Conservation (phyloP, 805 yeast genomes). For the Saccharomyces cerevisiae region DNA sequence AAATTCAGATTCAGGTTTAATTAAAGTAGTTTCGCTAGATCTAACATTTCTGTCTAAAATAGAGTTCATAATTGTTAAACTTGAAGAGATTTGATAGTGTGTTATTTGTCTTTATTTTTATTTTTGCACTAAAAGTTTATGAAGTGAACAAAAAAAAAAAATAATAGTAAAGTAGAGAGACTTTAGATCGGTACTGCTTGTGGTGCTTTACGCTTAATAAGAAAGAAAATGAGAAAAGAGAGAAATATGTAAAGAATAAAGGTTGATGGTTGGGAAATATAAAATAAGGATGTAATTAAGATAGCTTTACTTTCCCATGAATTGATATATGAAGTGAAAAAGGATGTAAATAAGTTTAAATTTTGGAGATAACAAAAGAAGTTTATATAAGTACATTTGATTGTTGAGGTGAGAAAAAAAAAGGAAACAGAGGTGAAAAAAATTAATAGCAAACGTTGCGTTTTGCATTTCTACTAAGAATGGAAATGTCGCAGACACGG, state of each 20-base stretch:
- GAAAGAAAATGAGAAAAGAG: not conserved
- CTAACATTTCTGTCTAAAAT: not conserved
- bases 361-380: not conserved
- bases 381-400: not conserved
- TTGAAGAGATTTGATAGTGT: not conserved
- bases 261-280: not conserved
- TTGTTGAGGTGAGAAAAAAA: not conserved
- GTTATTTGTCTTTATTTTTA: not conserved
- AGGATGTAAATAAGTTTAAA: not conserved
- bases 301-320: not conserved
- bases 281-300: not conserved
- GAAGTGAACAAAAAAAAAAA: not conserved
- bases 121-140: not conserved
- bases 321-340: not conserved
- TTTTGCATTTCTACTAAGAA: not conserved
- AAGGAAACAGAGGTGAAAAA: not conserved
- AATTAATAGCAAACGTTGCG: not conserved
- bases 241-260: not conserved
- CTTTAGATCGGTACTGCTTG: not conserved
- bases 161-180: not conserved
- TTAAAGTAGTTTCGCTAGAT: not conserved
- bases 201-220: not conserved
- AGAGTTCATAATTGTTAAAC: not conserved
- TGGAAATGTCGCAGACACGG: not conserved
- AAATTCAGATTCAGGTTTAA: slow-evolving; percentile 1